Conservation (phyloP, 1,139 yeast species). For the Candida sp. region DNA sequence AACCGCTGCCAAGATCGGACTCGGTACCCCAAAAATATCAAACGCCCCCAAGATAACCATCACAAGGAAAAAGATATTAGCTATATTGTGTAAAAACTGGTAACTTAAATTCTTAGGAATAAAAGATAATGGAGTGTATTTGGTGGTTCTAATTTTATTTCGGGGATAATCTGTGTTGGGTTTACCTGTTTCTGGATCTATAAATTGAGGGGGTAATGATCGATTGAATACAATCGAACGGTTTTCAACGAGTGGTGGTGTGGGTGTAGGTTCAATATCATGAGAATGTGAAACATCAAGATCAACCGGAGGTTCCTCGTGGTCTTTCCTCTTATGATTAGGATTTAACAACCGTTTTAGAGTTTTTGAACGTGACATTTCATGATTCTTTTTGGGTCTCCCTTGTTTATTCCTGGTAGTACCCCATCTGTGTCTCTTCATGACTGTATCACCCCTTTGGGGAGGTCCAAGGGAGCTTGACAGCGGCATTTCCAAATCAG, state of each 20-base stretch:
- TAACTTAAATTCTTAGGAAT: constrained; percentile 49
- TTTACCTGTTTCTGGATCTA: constrained; percentile 44
- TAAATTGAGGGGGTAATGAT: constrained; percentile 59
- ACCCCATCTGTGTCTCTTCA: constrained; percentile 88
- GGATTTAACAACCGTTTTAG: constrained; percentile 28
- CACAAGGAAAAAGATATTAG: constrained; percentile 52
- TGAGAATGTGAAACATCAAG: constrained; percentile 5
- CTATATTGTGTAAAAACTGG: constrained; percentile 51
- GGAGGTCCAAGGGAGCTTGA: too few species aligned
- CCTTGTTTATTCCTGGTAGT: constrained; percentile 79
- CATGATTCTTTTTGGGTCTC: constrained; percentile 45
- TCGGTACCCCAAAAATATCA: constrained; percentile 56
- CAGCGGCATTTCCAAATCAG: neutral
- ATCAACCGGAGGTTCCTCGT: too few species aligned
- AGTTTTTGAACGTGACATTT: constrained; percentile 46
- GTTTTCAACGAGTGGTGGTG: constrained; percentile 37
- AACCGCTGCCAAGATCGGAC: constrained; percentile 53
- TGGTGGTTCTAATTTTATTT: constrained; percentile 58
- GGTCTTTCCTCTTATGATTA: constrained; percentile 3
- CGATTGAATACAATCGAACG: constrained; percentile 67
- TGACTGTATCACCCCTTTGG: constrained; percentile 22
- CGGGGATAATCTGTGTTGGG: constrained; percentile 38
- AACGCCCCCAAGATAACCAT: constrained; percentile 51
- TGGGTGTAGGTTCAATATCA: constrained; percentile 30
- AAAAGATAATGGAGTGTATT: constrained; percentile 54